Percentiles rank a stretch among this genome's conserved stretches.
Evolutionary conservation across 306 rosid species (phyloP).

Genomic region (Parietaria judaica): DNA sequence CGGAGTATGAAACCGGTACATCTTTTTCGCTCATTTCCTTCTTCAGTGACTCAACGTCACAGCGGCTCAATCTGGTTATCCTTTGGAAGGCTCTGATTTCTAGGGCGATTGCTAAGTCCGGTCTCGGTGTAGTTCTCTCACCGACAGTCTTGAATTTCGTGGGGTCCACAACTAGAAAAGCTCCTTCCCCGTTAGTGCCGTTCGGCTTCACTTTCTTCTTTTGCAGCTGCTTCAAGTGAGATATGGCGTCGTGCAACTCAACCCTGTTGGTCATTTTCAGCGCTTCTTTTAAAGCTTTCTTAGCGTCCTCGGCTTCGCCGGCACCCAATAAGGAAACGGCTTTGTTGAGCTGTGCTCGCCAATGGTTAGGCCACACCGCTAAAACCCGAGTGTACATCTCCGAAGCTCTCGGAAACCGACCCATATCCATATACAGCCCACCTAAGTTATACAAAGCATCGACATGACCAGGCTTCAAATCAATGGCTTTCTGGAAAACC

Average conservation of each 20-base stretch:
- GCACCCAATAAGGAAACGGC: conserved; percentile 96
- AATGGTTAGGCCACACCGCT: conserved; percentile 93
- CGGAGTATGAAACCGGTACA: conserved; percentile 82
- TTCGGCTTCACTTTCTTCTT: conserved; percentile 72
- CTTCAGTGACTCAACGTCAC: conserved; percentile 71
- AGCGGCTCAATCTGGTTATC: conserved; percentile 79
- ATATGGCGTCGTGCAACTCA: conserved; percentile 90
- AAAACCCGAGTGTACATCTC: conserved; percentile 97
- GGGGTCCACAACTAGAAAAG: conserved; percentile 52
- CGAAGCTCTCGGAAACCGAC: conserved; percentile 91
- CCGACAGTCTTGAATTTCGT: conserved; percentile 65
- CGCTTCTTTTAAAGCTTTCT: conserved; percentile 85
- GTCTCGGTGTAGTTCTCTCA: conserved; percentile 65
- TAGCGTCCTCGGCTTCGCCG: conserved; percentile 85
- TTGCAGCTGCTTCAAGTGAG: conserved; percentile 92
- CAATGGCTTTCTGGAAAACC: conserved; percentile 96
- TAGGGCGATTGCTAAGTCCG: conserved; percentile 55
- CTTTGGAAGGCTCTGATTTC: conserved; percentile 83
- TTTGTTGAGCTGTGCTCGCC: conserved; percentile 98
- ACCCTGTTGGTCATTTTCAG: conserved; percentile 97
- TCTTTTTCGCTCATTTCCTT: conserved; percentile 85
- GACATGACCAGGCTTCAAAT: conserved; percentile 84
- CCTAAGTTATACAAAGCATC: conserved; percentile 95
- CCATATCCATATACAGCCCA: conserved; percentile 91
- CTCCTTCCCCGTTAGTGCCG: conserved; percentile 53